Evolutionary conservation across 1,139 yeast genomes (phyloP).

Genomic region (Candida albicans): DNA sequence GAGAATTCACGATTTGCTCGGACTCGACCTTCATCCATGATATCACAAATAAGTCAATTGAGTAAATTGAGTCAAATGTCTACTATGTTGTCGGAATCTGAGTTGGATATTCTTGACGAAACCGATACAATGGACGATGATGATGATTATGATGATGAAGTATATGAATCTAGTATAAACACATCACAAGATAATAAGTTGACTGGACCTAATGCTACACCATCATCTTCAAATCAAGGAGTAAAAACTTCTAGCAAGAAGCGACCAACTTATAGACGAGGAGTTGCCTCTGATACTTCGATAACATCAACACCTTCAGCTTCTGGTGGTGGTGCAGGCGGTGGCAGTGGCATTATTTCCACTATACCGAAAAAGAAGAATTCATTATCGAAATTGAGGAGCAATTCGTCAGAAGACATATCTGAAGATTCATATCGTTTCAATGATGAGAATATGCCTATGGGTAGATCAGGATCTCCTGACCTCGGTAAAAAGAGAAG

Average conservation of each 20-base stretch:
- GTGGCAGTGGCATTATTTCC: background rate
- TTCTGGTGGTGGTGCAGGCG: constrained; percentile 18
- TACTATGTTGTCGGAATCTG: constrained; percentile 49
- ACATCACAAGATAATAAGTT: constrained; percentile 24
- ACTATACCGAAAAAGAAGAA: constrained; percentile 23
- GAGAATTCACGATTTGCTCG: constrained; percentile 17
- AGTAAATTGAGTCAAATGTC: constrained; percentile 60
- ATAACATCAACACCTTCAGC: constrained; percentile 35
- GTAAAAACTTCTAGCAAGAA: constrained; percentile 14
- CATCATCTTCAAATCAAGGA: background rate
- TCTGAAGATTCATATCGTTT: constrained; percentile 9
- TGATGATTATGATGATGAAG: constrained; percentile 31
- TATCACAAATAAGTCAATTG: constrained; percentile 60
- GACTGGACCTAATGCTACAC: constrained; percentile 7
- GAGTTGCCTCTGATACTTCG: constrained; percentile 40
- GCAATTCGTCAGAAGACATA: constrained; percentile 43
- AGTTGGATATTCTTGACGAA: constrained; percentile 43
- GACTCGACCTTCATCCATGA: constrained; percentile 63
- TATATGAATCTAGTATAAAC: constrained; percentile 34
- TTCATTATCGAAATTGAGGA: constrained; percentile 36
- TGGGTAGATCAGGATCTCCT: constrained; percentile 20
- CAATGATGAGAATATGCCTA: background rate
- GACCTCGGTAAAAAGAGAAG: constrained; percentile 19
- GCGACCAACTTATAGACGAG: constrained; percentile 37
- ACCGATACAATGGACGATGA: constrained; percentile 49